phyloP scores from a whole-genome alignment of 2,329 filamentous ascomycete species.

The Xylaria hypoxylon region DNA sequence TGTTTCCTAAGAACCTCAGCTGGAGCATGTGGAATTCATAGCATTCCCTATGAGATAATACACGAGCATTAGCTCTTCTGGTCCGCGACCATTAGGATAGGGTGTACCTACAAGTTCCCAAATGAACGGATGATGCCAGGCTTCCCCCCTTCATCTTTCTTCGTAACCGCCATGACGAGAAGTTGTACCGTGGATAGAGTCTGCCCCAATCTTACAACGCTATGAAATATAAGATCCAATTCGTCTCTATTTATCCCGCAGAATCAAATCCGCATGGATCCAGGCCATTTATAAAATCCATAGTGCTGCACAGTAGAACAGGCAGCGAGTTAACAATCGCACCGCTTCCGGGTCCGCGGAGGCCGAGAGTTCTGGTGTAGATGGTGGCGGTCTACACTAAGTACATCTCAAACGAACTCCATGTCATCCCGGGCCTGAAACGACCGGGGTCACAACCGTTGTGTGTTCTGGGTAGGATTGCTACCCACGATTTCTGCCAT shows the following conservation, averaged over 20 bases:
- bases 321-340: constrained; percentile 15
- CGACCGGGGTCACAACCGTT: background rate
- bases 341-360: constrained; percentile 26
- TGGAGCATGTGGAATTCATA: constrained; percentile 45
- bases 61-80: background rate
- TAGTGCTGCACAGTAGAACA: background rate
- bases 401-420: background rate
- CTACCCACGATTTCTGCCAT: background rate
- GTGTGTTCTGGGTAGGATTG: background rate
- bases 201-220: background rate
- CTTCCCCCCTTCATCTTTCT: constrained; percentile 3
- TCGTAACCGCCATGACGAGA: constrained; percentile 12
- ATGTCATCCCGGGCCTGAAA: background rate
- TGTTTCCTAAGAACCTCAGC: constrained; percentile 42
- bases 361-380: constrained; percentile 13
- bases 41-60: constrained; percentile 20
- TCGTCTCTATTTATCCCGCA: background rate
- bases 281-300: background rate
- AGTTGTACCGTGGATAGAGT: background rate
- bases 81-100: rapidly evolving
- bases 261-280: background rate
- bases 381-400: background rate
- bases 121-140: constrained; percentile 29
- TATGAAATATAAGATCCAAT: background rate
- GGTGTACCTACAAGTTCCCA: constrained; percentile 31